phyloP scores from a whole-genome alignment of 1,139 yeast genomes.

The Yamadazyma aaseri region DNA sequence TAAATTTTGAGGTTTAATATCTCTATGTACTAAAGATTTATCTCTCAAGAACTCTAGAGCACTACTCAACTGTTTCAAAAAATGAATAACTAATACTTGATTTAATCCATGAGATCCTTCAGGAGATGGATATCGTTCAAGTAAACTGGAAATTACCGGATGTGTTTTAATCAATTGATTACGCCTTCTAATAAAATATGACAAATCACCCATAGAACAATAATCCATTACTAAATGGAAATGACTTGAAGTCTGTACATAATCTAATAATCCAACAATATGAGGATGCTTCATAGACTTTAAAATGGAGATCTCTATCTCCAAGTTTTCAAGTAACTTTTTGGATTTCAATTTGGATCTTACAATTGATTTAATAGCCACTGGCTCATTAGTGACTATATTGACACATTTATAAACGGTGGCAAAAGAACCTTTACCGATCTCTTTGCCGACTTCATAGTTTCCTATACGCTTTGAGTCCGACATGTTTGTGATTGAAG shows the following conservation, averaged over 20 bases:
- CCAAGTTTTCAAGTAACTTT: conserved; percentile 84
- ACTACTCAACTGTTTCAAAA: conserved; percentile 79
- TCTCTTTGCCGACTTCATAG: conserved; percentile 45
- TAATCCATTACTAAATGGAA: conserved; percentile 96
- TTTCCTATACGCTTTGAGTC: conserved; percentile 30
- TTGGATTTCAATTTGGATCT: conserved; percentile 80
- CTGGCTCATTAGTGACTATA: conserved; percentile 51
- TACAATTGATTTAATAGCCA: conserved; percentile 86
- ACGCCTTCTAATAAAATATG: conserved; percentile 78
- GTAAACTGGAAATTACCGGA: conserved; percentile 74
- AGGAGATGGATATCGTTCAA: conserved; percentile 83
- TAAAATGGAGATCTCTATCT: conserved; percentile 83
- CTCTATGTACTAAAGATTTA: conserved; percentile 87
- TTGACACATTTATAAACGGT: conserved; percentile 47
- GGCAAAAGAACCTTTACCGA: conserved; percentile 53
- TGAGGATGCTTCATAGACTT: conserved; percentile 90
- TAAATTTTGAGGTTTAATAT: conserved; percentile 90
- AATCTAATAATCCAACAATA: conserved; percentile 81
- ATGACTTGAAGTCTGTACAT: conserved; percentile 73
- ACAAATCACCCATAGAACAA: conserved; percentile 91
- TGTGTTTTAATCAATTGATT: conserved; percentile 70
- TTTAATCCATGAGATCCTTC: conserved; percentile 76
- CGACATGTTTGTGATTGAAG: too few species aligned
- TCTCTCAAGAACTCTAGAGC: conserved; percentile 80
- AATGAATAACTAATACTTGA: conserved; percentile 75